phyloP scores from a whole-genome alignment of 768 basidiomycete species.

The Lactarius quietus region DNA sequence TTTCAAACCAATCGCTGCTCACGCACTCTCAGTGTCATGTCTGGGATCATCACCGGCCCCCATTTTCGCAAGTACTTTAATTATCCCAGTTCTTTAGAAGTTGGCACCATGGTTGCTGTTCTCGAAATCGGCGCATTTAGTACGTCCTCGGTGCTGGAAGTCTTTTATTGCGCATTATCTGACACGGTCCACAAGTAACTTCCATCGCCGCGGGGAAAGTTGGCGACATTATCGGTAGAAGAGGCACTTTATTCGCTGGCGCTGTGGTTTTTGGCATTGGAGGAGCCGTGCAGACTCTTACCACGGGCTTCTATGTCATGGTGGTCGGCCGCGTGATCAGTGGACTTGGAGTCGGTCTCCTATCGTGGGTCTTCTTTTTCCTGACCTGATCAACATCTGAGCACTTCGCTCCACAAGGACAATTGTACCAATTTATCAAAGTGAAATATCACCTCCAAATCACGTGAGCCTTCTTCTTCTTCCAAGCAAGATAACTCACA shows the following conservation, averaged over 20 bases:
- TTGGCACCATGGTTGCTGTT: conserved; percentile 97
- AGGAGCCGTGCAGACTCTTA: conserved; percentile 82
- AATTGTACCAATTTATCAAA: conserved; percentile 94
- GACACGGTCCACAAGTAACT: conserved; percentile 52
- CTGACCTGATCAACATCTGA: background rate
- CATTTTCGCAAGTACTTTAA: conserved; percentile 82
- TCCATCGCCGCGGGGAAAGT: conserved; percentile 86
- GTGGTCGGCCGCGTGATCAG: conserved; percentile 76
- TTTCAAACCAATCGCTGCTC: conserved; percentile 20
- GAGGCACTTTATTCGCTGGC: conserved; percentile 78
- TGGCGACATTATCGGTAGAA: conserved; percentile 82
- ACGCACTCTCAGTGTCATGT: conserved; percentile 62
- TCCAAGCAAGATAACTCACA: conserved; percentile 1
- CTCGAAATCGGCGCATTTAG: conserved; percentile 90
- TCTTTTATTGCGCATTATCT: conserved; percentile 2
- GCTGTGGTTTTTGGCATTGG: conserved; percentile 83
- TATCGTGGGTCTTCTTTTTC: conserved; percentile 56
- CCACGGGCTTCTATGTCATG: conserved; percentile 76
- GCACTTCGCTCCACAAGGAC: conserved; percentile 47
- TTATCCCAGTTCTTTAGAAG: conserved; percentile 63
- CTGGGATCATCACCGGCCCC: conserved; percentile 86
- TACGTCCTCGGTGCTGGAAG: conserved; percentile 36
- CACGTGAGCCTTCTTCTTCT: conserved; percentile 46
- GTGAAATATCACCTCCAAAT: conserved; percentile 90
- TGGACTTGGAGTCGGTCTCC: conserved; percentile 86